Evolutionary conservation across 306 rosid genomes (phyloP), one percentile per base, ranked within the genome.

Genomic region (Trifolium fragiferum): DNA sequence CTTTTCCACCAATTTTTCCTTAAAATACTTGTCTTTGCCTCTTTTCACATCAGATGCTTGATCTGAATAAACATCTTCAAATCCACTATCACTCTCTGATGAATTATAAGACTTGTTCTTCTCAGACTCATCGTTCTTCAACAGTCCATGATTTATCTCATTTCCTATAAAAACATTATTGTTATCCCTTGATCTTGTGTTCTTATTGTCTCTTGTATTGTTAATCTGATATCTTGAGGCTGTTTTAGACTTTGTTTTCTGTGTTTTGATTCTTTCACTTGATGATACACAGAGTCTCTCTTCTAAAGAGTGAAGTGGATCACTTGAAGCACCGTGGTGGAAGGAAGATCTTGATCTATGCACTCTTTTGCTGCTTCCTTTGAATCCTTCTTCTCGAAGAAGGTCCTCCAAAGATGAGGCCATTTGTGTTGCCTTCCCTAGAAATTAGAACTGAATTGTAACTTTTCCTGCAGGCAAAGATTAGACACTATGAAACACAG

Each of bases 331-430:
- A 53, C 79, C 80, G 57, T 88, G 20, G 66, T 75, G 83, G 49
- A 80, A 74, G 61, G 88, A 82, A 54, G 87, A 75, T 82, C 84
- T 83, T 8, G 92, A 71, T 84, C 86, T 84, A 49, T 68, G 38
- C 72, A 83, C 54, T 50, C 61, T 63, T 83, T 81, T 87, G 67
- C 82, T 86, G 68, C 81, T 78, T 78, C 87, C 90, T 78, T 74
- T 90, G 82, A 92, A 92, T 13, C 98, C 98, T 77, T 92, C 98
- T 82, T 82, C 62, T 47, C 86, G 87, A 57, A 92, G 91, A 79
- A 92, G 96, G 66, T 92, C 87, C 79, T 87, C 85, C 84, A 92
- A 84, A 55, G 98, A 88, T 50, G 93, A 86, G 43, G 94, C 84
- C 98, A 92, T 92, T 50, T 68, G 7, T 15, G 65, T 3, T 65